phyloP scores from a whole-genome alignment of 257 asterid genomes.

The Jaltomata sinuosa region DNA sequence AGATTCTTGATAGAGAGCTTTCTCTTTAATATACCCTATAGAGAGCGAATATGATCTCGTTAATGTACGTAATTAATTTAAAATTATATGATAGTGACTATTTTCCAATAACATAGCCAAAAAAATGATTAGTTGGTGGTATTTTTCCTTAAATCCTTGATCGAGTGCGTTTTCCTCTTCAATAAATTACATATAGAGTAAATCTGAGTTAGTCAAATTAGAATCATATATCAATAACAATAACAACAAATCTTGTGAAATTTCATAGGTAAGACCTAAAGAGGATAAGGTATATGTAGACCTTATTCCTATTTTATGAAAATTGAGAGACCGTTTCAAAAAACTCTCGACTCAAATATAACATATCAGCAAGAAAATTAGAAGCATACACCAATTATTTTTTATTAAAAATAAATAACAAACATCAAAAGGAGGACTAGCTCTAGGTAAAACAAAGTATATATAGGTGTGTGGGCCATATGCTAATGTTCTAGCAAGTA shows the following conservation, averaged over 20 bases:
- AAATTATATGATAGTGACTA: neutral
- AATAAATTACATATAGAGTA: too few species aligned
- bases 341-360: too few species aligned
- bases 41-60: neutral
- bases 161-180: too few species aligned
- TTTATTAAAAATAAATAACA: too few species aligned
- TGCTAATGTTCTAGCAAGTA: neutral
- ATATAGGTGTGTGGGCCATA: constrained; percentile 12
- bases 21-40: neutral
- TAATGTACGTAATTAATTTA: neutral
- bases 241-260: too few species aligned
- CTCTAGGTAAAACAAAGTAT: neutral
- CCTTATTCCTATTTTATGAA: too few species aligned
- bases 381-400: too few species aligned
- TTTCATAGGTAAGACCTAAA: too few species aligned
- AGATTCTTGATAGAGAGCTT: neutral
- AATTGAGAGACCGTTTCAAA: too few species aligned
- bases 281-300: too few species aligned
- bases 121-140: neutral
- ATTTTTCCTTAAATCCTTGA: neutral
- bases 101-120: neutral
- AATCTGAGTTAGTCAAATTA: neutral
- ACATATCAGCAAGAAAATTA: too few species aligned
- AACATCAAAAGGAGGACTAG: neutral
- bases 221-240: too few species aligned